Evolutionary conservation across 495 filamentous ascomycete genomes (phyloP), one percentile per base, ranked within the genome.

Genomic region (Penicillium fimorum): DNA sequence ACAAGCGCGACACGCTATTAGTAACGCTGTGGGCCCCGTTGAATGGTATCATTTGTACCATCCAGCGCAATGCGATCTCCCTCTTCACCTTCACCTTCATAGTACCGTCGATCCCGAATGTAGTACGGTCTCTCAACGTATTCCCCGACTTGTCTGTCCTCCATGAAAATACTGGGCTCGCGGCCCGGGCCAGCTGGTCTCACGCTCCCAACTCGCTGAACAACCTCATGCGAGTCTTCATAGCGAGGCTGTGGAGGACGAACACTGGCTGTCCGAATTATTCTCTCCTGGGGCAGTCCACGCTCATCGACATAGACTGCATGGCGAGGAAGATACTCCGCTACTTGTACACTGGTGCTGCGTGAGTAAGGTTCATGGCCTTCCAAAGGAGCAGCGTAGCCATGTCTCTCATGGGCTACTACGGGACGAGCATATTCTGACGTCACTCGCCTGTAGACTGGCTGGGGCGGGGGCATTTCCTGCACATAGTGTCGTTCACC

Each of bases 201-300:
- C 35, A 81, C 71, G 50, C 80, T 83, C 22, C 74, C 75, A 49
- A 81, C 75, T 30, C 82, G 76, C 53, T 79, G 67, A 38, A 76
- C 57, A 20, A 74, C 66, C 50, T 79, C 76, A 55, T 70, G 73
- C 20, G 71, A 72, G 32, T 77, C 64, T 55, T 87, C 82, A 59
- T 87, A 87, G 35, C 81, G 79, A 29, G 76, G 56, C 30, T 70
- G 61, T 42, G 76, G 75, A 3, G 85, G 85, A 49, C 83, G 79
- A 20, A 84, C 80, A 65, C 84, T 88, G 9, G 78, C 59, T 29
- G 82, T 73, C 53, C 84, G 73, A 24, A 84, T 61, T n/a, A 82
- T 64, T 49, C 82, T 79, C 37, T 85, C 82, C 17, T 78, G 74
- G 12, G 81, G 70, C 6, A 72, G 38, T 30, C 79, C 76, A 13